Base-by-base conservation (phyloP, 768 basidiomycete genomes). In the Dacryopinax primogenitus region DNA sequence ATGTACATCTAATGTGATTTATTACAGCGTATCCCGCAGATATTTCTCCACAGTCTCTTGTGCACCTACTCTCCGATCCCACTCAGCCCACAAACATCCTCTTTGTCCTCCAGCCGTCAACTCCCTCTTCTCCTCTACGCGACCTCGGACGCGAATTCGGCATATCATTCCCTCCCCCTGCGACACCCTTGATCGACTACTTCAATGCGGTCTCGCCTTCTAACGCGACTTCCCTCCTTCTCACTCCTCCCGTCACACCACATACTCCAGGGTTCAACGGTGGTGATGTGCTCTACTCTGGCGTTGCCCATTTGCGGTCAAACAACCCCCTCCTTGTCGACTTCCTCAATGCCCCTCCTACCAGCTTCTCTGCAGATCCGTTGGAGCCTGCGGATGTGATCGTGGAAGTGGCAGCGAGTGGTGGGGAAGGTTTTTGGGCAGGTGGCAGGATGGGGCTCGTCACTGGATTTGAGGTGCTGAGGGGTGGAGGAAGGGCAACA, bases 71-170 rank as follows among this genome's bases (percentile, higher is more conserved):
- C 33, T 78, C 83, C 30, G 81, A 81, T 67, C 26, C 13, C 23
- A 26, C 4, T 6, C 80, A 83, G 67, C 65, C 67, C 35, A 67
- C 71, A 16, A 96, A 97, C 78, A 78, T 98, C 65, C 82, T 99
- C 68, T 76, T 96, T 69, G 84, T 87, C 1, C 82, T 95, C 66
- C 87, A 90, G 1, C 78, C 87, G 69, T 86, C 83, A 76, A 82
- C 87, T 76, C 51, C 51, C 18, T 58, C 51, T 9, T 86, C 85
- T 1, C 78, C 88, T 41, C 77, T 94, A 11, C 80, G 84, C 13
- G 83, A 87, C 13, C 82, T 95, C 64, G 90, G 92, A 0, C 75
- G 90, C 62, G 96, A 99, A 78, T 98, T 98, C 79, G 89, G 88
- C 36, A 80, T 98, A 65, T 83, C 92, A 63, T 86, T 91, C 28